Conservation (phyloP, 805 yeast genomes). For the Hanseniaspora singularis region DNA sequence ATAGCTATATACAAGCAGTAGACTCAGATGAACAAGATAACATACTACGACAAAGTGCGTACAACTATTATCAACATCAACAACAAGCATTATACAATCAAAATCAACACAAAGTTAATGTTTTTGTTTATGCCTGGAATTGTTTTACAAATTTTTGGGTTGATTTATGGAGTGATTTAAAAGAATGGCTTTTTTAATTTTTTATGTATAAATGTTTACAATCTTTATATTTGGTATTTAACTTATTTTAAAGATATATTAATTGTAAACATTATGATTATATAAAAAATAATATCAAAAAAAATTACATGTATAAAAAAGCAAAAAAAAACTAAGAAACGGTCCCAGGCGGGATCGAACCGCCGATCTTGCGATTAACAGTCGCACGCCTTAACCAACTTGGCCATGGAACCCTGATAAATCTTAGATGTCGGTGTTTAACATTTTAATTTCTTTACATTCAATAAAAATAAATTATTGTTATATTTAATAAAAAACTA, state of each 20-base stretch:
- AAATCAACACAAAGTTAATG: background rate
- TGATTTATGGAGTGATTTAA: background rate
- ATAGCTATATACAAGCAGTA: background rate
- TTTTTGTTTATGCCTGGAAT: background rate
- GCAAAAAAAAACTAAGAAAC: conserved; percentile 18
- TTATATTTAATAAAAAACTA: conserved; percentile 8
- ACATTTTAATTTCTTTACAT: background rate
- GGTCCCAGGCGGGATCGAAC: conserved; percentile 51
- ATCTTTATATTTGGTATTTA: background rate
- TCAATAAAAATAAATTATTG: too few relatives aligned
- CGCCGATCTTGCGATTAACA: conserved; percentile 54
- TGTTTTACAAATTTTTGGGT: background rate
- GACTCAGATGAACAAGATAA: background rate
- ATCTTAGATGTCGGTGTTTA: background rate
- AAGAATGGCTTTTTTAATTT: background rate
- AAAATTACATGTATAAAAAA: too few relatives aligned
- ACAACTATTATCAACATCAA: background rate
- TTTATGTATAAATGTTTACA: background rate
- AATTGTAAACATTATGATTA: too few relatives aligned
- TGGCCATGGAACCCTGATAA: conserved; percentile 40
- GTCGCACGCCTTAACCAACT: conserved; percentile 53
- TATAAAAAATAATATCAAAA: too few relatives aligned
- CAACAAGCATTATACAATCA: background rate
- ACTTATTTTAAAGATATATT: background rate
- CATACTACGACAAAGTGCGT: background rate